Percentiles rank a stretch among this genome's conserved stretches.
These are phyloP conservation scores for Moricandia arvensis DNA, from an alignment of 345 rosid species.

Conservation along the genomic window DNA sequence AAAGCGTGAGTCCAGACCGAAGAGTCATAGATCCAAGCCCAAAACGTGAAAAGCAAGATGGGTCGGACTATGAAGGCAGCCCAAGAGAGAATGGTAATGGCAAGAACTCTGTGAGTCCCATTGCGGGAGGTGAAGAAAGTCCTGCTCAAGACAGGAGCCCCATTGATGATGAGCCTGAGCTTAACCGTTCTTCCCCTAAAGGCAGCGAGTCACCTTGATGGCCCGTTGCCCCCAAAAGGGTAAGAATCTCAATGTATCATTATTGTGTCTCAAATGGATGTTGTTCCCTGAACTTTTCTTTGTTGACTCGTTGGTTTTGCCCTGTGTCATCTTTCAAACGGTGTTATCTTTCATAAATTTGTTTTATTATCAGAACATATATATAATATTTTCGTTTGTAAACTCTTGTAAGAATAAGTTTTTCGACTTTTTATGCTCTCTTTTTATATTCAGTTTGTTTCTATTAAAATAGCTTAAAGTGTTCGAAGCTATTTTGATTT, in stretches of 20 bases:
- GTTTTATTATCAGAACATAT: not conserved
- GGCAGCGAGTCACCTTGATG: conserved; percentile 45
- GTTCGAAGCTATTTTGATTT: too few relatives aligned
- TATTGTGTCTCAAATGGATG: conserved; percentile 20
- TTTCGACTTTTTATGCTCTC: not conserved
- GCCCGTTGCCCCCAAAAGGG: not conserved
- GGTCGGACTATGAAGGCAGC: conserved; percentile 53
- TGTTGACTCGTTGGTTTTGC: not conserved
- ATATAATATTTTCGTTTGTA: not conserved
- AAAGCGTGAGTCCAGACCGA: conserved; percentile 53
- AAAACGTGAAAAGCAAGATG: conserved; percentile 37
- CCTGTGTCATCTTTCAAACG: not conserved
- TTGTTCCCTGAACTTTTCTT: not conserved
- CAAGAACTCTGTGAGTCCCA: conserved; percentile 47
- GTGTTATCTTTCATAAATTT: not conserved
- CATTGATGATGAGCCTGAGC: conserved; percentile 37
- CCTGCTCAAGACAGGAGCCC: conserved; percentile 34
- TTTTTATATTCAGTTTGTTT: not conserved
- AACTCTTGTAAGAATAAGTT: not conserved
- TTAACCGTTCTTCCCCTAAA: conserved; percentile 29
- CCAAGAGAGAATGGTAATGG: conserved; percentile 44
- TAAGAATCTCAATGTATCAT: not conserved
- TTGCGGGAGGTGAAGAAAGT: conserved; percentile 30
- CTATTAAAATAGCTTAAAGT: not conserved
- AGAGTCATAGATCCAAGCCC: conserved; percentile 38